Evolutionary conservation across 148 eudicot species (phyloP), one percentile per base, ranked within the genome.

Genomic region (Fallopia convolvulus): DNA sequence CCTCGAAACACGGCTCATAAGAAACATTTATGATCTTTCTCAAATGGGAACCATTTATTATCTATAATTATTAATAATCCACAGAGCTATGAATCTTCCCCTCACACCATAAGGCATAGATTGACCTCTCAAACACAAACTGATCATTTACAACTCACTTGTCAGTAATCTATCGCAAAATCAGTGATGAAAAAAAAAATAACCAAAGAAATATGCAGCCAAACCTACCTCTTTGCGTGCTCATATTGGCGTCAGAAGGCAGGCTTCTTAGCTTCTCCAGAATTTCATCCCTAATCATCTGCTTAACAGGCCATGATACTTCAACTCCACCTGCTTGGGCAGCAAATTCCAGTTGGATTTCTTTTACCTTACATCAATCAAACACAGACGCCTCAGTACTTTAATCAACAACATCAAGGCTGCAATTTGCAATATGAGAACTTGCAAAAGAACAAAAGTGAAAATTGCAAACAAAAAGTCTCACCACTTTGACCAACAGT

Each of bases 401-500:
- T 5, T 23, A 68, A 36, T 15, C 39, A 68, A 39, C 46, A 70
- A 39, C 42, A 18, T 33, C 46, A 70, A 70, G 15, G 23, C 74
- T 36, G 3, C n/a, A 26, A 36, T 15, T 70, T 39, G n/a, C 58
- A 14, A 52, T 12, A 18, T 52, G 58, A 17, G 58, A 17, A 52
- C 21, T 52, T 52, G 6, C 58, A 15, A 4, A 15, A 52, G 20
- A 52, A 18, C 58, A 52, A 15, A 17, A 52, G n/a, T 14, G 42
- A 36, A 36, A 70, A 65, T 2, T 15, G 58, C 46, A 70, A 39
- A 68, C 42, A 68, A 11, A 7, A 23, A 68, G 21, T 56, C 86
- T 89, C 80, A 94, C 98, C 97, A 88, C 83, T 81, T 82, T 80
- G 65, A 88, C 83, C 78, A 94, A 95, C 74, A 90, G 84, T 30